Evolutionary conservation across 2,329 filamentous ascomycete genomes (phyloP).

Genomic region (Phymatotrichopsis omnivora): DNA sequence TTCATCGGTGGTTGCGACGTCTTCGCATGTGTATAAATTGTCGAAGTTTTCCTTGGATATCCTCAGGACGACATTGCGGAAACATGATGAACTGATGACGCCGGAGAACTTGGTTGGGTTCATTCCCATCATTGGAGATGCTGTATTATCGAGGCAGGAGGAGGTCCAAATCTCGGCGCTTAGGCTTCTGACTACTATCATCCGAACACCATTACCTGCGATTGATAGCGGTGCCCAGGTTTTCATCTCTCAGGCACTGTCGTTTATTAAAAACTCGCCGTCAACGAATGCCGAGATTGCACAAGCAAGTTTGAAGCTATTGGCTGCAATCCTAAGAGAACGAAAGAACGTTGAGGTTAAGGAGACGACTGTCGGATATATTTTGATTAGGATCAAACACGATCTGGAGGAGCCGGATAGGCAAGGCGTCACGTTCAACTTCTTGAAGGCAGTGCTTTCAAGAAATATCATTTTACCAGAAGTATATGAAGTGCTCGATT

Average conservation of each 20-base stretch:
- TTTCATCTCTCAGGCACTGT: constrained; percentile 75
- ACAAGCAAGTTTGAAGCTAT: constrained; percentile 78
- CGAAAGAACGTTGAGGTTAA: constrained; percentile 64
- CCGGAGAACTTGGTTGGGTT: constrained; percentile 73
- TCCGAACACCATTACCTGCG: constrained; percentile 67
- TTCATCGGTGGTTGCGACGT: constrained; percentile 59
- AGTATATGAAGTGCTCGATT: constrained; percentile 85
- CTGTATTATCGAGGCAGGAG: constrained; percentile 72
- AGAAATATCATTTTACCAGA: constrained; percentile 75
- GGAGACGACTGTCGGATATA: constrained; percentile 69
- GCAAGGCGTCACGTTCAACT: constrained; percentile 89
- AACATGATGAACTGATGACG: constrained; percentile 71
- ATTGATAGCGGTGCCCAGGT: constrained; percentile 63
- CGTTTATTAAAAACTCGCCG: constrained; percentile 63
- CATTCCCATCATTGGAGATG: constrained; percentile 78
- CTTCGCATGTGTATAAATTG: constrained; percentile 77
- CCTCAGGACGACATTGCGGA: constrained; percentile 72
- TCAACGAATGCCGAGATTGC: constrained; percentile 74
- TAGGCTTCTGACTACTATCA: constrained; percentile 71
- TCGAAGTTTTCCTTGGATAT: constrained; percentile 80
- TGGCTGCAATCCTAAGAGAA: constrained; percentile 76
- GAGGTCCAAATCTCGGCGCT: constrained; percentile 86
- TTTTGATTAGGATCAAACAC: constrained; percentile 71
- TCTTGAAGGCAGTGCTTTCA: constrained; percentile 76
- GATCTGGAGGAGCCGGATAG: constrained; percentile 88